Conservation (phyloP, 306 rosid genomes). For the Pachyrhizus erosus region DNA sequence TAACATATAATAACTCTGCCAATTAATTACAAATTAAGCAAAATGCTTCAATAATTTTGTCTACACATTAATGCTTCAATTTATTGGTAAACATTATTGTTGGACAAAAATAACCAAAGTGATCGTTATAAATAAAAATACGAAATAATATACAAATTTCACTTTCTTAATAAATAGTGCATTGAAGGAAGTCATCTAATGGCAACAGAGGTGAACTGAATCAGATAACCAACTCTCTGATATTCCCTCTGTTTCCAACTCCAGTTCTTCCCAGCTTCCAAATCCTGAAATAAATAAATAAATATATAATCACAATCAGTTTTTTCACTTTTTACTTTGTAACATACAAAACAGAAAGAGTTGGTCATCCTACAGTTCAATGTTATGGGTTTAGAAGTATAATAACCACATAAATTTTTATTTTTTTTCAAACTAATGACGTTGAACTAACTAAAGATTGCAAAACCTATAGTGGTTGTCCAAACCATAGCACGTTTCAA, state of each 20-base stretch:
- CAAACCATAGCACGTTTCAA: not conserved
- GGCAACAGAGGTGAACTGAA: not conserved
- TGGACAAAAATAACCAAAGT: not conserved
- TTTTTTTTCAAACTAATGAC: not conserved
- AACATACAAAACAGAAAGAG: not conserved
- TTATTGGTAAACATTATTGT: not conserved
- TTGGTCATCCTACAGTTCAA: conserved; percentile 29
- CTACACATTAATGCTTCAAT: not conserved
- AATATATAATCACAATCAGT: not conserved
- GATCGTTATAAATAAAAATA: not conserved
- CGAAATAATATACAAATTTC: not conserved
- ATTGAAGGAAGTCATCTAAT: not conserved
- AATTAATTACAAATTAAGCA: not conserved
- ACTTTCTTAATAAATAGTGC: not conserved
- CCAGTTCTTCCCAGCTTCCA: not conserved
- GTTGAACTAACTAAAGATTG: conserved; percentile 29
- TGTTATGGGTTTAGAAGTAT: not conserved
- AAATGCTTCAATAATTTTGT: not conserved
- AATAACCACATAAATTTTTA: not conserved
- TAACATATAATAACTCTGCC: not conserved
- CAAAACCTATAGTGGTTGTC: not conserved
- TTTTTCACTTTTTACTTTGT: not conserved
- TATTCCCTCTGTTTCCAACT: not conserved
- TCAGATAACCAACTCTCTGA: not conserved
- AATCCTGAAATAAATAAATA: no score